Conservation (phyloP, 331 rosid genomes). For the Rhamnella rubrinervis region DNA sequence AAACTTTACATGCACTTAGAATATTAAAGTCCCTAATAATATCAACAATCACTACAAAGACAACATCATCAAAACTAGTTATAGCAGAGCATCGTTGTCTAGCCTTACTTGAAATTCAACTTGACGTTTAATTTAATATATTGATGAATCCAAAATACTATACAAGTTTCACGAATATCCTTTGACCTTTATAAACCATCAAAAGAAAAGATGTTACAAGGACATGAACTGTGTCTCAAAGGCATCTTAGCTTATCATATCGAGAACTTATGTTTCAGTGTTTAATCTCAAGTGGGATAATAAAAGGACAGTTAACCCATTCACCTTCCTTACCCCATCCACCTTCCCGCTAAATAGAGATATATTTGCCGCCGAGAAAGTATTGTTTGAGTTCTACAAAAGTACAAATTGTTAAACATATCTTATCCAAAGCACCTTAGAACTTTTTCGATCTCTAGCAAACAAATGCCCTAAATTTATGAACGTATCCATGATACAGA, state of each 20-base stretch:
- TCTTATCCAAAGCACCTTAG: too few relatives aligned
- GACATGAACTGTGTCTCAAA: not conserved
- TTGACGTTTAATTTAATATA: not conserved
- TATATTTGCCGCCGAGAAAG: not conserved
- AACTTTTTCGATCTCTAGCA: not conserved
- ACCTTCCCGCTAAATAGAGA: not conserved
- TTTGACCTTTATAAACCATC: not conserved
- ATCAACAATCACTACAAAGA: not conserved
- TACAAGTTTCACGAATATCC: not conserved
- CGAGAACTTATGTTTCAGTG: not conserved
- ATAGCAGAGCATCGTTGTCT: not conserved
- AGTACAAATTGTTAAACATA: too few relatives aligned
- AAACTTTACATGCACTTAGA: not conserved
- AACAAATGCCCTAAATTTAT: not conserved
- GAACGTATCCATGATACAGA: not conserved
- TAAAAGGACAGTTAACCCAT: not conserved
- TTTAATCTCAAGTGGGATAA: not conserved
- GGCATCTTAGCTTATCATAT: not conserved
- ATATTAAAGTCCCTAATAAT: not conserved
- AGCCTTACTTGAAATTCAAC: not conserved
- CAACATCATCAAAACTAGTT: not conserved
- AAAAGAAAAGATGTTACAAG: not conserved
- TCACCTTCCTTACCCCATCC: not conserved
- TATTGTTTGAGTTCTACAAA: not conserved
- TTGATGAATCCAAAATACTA: not conserved